These are phyloP conservation scores for Papiliotrema laurentii DNA, from an alignment of 1,284 basidiomycete species.

Conservation along the genomic window DNA sequence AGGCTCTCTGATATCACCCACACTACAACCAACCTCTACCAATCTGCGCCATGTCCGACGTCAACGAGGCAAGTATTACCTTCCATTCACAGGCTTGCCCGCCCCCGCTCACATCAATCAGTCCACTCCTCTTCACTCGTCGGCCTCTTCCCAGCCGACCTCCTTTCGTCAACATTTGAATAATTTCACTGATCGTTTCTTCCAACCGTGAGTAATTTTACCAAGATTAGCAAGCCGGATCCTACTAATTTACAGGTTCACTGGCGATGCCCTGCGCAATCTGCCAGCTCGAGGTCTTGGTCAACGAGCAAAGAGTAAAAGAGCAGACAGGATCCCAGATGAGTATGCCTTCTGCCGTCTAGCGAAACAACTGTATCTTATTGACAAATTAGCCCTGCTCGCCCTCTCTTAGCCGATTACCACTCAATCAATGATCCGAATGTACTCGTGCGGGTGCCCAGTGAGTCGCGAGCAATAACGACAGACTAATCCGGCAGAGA, in stretches of 20 bases:
- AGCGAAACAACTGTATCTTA: background rate
- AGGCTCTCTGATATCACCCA: no score
- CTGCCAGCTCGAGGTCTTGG: constrained; percentile 38
- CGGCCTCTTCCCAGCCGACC: background rate
- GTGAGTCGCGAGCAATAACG: constrained; percentile 15
- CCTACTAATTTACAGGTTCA: constrained; percentile 31
- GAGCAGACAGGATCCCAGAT: constrained; percentile 44
- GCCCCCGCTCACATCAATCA: no score
- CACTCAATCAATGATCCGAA: constrained; percentile 43
- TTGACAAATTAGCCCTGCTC: constrained; percentile 12
- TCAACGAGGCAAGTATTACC: no score
- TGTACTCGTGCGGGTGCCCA: constrained; percentile 37
- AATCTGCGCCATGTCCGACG: no score
- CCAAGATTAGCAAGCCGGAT: background rate
- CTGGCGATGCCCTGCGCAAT: constrained; percentile 35
- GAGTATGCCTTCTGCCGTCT: constrained; percentile 21
- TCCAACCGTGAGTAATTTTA: constrained; percentile 34
- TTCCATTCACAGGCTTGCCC: no score
- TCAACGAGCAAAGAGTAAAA: constrained; percentile 38
- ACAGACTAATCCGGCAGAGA: constrained; percentile 41
- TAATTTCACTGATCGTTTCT: no score
- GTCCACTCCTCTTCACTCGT: constrained; percentile 1
- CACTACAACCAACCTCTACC: no score
- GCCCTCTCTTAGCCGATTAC: constrained; percentile 39
- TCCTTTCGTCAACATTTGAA: no score